Evolutionary conservation across 306 rosid species (phyloP).

Genomic region (Astragalus membranaceus): DNA sequence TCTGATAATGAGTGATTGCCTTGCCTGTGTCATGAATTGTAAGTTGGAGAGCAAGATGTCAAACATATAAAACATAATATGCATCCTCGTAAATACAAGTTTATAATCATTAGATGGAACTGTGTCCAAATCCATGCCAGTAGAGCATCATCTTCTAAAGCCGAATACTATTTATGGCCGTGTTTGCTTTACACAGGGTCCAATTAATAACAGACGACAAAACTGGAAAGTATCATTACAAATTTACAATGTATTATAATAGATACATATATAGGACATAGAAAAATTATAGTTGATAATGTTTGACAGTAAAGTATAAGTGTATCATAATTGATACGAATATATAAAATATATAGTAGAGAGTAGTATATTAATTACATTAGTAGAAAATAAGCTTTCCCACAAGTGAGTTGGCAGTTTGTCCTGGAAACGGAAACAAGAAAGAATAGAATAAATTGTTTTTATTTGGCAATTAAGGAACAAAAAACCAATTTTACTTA

Average conservation of each 20-base stretch:
- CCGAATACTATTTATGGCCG: constrained; percentile 1
- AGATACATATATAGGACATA: neutral
- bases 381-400: constrained; percentile 34
- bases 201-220: neutral
- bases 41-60: constrained; percentile 11
- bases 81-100: constrained; percentile 5
- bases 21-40: constrained; percentile 54
- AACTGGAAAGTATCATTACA: neutral
- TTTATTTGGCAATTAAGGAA: constrained; percentile 11
- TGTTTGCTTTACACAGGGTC: constrained; percentile 5
- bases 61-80: neutral
- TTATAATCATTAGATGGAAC: neutral
- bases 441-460: constrained; percentile 3
- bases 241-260: neutral
- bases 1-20: constrained; percentile 91
- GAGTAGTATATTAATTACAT: constrained; percentile 31
- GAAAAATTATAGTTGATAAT: neutral
- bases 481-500: neutral
- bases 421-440: constrained; percentile 27
- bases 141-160: constrained; percentile 1
- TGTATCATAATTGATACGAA: neutral
- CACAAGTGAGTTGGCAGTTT: constrained; percentile 28
- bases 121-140: constrained; percentile 4
- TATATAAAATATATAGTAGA: neutral
- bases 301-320: neutral